Conservation (phyloP, 2,329 filamentous ascomycete species). For the Hymenoscyphus occultus region DNA sequence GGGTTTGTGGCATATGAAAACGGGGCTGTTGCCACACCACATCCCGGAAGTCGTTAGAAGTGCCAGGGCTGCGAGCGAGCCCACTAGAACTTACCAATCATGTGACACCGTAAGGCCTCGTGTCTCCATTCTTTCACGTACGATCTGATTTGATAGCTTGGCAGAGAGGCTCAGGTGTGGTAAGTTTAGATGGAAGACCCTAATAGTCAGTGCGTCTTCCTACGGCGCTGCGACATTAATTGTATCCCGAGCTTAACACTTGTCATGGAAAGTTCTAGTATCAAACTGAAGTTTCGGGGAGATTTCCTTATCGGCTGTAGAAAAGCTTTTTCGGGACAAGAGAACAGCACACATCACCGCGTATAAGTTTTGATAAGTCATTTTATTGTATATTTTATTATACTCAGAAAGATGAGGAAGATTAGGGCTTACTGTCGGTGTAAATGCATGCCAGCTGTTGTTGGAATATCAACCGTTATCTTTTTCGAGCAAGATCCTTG, state of each 20-base stretch:
- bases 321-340: neutral
- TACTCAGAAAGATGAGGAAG: neutral
- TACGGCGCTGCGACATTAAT: no score
- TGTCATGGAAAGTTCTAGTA: neutral
- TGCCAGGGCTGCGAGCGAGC: neutral
- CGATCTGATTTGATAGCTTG: neutral
- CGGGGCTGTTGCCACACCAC: neutral
- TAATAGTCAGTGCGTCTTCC: neutral
- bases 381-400: neutral
- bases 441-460: neutral
- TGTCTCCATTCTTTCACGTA: neutral
- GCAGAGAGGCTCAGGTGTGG: neutral
- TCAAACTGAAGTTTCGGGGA: neutral
- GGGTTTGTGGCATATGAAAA: neutral
- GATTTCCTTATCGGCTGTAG: neutral
- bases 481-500: neutral
- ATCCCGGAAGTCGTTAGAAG: neutral
- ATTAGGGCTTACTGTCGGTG: neutral
- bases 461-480: neutral
- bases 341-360: neutral
- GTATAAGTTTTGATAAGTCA: neutral
- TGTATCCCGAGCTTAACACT: neutral
- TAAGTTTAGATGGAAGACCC: neutral
- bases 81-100: neutral
- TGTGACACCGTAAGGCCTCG: neutral